Percentiles rank a stretch among this genome's conserved stretches.
phyloP scores from a whole-genome alignment of 2,329 filamentous ascomycete species.

The Fusarium piperis region DNA sequence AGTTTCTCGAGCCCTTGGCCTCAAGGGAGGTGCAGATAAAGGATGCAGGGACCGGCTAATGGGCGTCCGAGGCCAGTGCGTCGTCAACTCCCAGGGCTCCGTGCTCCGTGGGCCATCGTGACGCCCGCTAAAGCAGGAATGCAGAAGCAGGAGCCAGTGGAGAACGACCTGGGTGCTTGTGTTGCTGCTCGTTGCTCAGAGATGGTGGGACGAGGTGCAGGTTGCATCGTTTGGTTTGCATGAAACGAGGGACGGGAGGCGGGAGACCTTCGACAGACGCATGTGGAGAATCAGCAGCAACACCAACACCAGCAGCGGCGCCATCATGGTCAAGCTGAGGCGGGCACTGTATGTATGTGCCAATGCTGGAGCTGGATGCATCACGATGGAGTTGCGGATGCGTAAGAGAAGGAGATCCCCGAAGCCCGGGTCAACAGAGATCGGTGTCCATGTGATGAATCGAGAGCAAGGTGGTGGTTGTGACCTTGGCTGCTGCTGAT shows the following conservation, averaged over 20 bases:
- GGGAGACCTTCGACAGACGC: slow-evolving; percentile 29
- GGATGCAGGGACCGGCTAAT: slow-evolving; percentile 40
- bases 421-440: slow-evolving; percentile 1
- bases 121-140: slow-evolving; percentile 19
- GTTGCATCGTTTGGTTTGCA: slow-evolving; percentile 23
- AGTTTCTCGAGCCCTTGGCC: slow-evolving; percentile 23
- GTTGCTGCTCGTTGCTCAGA: slow-evolving; percentile 2
- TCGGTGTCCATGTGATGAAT: slow-evolving; percentile 19
- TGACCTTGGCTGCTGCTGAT: background rate
- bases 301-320: background rate
- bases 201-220: slow-evolving; percentile 29
- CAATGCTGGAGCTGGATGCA: slow-evolving; percentile 13
- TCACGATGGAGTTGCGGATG: slow-evolving; percentile 20
- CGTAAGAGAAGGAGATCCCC: slow-evolving; percentile 21
- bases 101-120: slow-evolving; percentile 22
- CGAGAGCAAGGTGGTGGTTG: background rate
- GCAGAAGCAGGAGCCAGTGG: slow-evolving; percentile 6
- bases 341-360: slow-evolving; percentile 17
- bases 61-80: slow-evolving; percentile 31
- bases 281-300: slow-evolving; percentile 27
- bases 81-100: slow-evolving; percentile 10
- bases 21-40: slow-evolving; percentile 39
- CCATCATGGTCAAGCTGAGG: background rate
- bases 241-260: slow-evolving; percentile 23
- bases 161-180: slow-evolving; percentile 1